phyloP scores from a whole-genome alignment of 2,329 filamentous ascomycete species.

The Blastomyces gilchristii region DNA sequence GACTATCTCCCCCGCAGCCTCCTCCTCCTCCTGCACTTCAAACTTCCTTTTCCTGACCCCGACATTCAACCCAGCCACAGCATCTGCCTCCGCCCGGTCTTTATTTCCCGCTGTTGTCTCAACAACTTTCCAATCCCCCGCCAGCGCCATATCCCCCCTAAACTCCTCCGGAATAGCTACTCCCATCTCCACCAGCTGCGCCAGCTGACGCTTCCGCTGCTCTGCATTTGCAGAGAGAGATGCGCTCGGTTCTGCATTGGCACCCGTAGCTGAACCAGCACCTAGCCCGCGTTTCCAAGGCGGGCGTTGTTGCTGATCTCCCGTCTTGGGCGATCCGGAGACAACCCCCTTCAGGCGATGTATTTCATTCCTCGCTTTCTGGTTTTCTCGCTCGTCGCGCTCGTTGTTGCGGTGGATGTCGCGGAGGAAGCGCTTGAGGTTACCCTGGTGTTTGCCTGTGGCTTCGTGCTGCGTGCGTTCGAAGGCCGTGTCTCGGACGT shows the following conservation, averaged over 20 bases:
- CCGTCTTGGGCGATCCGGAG: conserved; percentile 23
- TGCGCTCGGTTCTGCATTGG: conserved; percentile 28
- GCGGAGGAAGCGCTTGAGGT: conserved; percentile 78
- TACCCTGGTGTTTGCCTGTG: conserved; percentile 72
- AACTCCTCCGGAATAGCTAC: conserved; percentile 72
- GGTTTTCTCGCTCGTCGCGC: conserved; percentile 67
- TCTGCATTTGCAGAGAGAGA: conserved; percentile 43
- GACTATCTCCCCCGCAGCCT: conserved; percentile 25
- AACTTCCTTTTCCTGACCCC: conserved; percentile 39
- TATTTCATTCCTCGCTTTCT: conserved; percentile 72
- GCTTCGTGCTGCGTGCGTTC: conserved; percentile 84
- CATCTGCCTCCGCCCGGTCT: conserved; percentile 29
- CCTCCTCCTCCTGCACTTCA: conserved; percentile 35
- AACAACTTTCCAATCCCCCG: conserved; percentile 75
- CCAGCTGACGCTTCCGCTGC: conserved; percentile 71
- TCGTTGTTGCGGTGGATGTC: conserved; percentile 81
- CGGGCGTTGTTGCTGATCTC: conserved; percentile 14
- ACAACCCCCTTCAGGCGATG: conserved; percentile 74
- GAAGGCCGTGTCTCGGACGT: conserved; percentile 83
- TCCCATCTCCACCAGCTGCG: conserved; percentile 79
- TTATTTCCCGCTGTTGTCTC: conserved; percentile 32
- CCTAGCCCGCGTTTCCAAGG: conserved; percentile 23
- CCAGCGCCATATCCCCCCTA: conserved; percentile 71
- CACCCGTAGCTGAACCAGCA: conserved; percentile 9
- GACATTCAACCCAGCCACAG: conserved; percentile 34